These are phyloP conservation scores for Taphrina deformans DNA, from an alignment of 1,139 yeast genomes.

Conservation along the genomic window DNA sequence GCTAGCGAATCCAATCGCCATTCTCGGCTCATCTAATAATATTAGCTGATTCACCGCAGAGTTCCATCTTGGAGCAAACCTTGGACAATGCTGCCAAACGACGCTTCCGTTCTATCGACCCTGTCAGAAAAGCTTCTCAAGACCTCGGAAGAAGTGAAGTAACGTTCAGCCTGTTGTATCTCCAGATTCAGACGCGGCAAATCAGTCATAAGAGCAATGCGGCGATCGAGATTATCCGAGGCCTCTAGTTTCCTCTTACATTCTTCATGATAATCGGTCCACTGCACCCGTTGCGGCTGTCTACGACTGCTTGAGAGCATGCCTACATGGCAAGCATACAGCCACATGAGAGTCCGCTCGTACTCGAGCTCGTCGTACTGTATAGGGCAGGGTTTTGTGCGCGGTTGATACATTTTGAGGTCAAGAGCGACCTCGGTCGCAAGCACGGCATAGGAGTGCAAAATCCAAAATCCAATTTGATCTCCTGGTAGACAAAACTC, in stretches of 20 bases:
- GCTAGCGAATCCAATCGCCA: neutral
- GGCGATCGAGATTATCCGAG: neutral
- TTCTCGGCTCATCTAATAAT: neutral
- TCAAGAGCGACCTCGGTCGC: constrained; percentile 10
- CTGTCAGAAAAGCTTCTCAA: neutral
- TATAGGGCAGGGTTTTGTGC: neutral
- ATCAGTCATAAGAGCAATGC: neutral
- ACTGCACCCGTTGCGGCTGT: constrained; percentile 1
- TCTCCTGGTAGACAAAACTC: constrained; percentile 2
- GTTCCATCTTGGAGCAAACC: neutral
- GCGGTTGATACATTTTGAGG: neutral
- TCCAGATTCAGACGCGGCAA: neutral
- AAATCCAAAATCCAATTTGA: neutral
- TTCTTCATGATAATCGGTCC: constrained; percentile 9
- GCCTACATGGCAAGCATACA: neutral
- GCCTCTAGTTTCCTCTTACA: neutral
- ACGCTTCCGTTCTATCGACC: neutral
- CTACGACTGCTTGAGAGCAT: neutral
- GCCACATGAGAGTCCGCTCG: neutral
- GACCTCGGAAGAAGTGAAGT: neutral
- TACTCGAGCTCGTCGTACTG: constrained; percentile 8
- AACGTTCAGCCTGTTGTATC: neutral
- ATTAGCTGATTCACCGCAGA: neutral
- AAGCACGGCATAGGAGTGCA: neutral
- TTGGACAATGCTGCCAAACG: neutral